Evolutionary conservation across 306 rosid genomes (phyloP).

Genomic region (Lathyrus tuberosus): DNA sequence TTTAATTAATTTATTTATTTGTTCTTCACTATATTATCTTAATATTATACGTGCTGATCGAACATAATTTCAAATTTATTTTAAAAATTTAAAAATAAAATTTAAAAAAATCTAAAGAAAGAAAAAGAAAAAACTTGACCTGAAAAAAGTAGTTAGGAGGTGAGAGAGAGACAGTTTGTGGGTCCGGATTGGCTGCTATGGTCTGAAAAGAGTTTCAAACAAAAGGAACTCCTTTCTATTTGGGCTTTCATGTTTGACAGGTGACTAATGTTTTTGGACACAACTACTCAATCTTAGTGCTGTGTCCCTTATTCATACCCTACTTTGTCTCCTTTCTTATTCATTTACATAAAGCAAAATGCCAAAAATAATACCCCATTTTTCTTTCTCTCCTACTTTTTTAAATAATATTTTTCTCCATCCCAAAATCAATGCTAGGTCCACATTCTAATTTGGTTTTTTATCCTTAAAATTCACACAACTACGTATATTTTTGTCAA

Average conservation of each 20-base stretch:
- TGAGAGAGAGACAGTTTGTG: constrained; percentile 40
- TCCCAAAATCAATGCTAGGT: constrained; percentile 42
- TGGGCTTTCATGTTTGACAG: constrained; percentile 53
- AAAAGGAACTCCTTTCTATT: constrained; percentile 45
- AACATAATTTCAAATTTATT: too few relatives aligned
- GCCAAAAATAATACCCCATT: constrained; percentile 46
- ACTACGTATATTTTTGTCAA: neutral
- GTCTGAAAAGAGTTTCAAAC: constrained; percentile 47
- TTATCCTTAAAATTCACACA: neutral
- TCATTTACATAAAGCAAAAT: constrained; percentile 39
- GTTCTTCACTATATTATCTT: too few relatives aligned
- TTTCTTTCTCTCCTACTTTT: neutral
- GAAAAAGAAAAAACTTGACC: neutral
- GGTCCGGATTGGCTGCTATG: constrained; percentile 42
- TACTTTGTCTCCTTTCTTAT: constrained; percentile 45
- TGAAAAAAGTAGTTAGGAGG: constrained; percentile 22
- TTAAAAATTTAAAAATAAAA: too few relatives aligned
- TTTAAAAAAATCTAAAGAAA: neutral
- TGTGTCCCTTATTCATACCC: constrained; percentile 47
- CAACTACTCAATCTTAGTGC: constrained; percentile 39
- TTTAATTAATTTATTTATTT: too few relatives aligned
- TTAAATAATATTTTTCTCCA: constrained; percentile 2
- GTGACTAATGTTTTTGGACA: constrained; percentile 60
- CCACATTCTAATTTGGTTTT: constrained; percentile 50
- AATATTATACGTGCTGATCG: too few relatives aligned